Conservation (phyloP, 805 yeast genomes). For the Metschnikowia baotianmanensis region DNA sequence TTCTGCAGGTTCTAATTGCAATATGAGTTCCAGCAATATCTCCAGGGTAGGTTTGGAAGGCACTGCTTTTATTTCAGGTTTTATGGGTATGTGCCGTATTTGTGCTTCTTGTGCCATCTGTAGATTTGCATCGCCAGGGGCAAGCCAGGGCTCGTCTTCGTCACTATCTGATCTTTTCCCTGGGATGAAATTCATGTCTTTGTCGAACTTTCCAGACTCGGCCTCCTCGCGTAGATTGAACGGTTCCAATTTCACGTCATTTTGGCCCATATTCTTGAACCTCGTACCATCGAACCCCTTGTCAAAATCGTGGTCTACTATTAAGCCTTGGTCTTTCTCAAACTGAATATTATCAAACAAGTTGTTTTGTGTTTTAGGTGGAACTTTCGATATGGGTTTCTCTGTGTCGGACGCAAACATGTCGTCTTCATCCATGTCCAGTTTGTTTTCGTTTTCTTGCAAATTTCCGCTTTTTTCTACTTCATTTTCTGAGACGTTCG, state of each 20-base stretch:
- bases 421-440: conserved; percentile 34
- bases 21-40: conserved; percentile 34
- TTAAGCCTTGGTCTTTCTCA: conserved; percentile 26
- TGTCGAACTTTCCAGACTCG: conserved; percentile 59
- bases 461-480: conserved; percentile 3
- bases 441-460: conserved; percentile 1
- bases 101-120: conserved; percentile 39
- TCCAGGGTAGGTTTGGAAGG: conserved; percentile 9
- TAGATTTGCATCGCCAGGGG: conserved; percentile 12
- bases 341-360: conserved; percentile 20
- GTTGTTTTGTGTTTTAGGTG: conserved; percentile 1
- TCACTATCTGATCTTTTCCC: conserved; percentile 31
- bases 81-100: no score
- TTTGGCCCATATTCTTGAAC: conserved; percentile 11
- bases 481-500: conserved; percentile 8
- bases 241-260: conserved; percentile 45
- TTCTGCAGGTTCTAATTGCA: conserved; percentile 55
- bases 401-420: conserved; percentile 37
- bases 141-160: conserved; percentile 24
- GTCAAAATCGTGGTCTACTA: conserved; percentile 20
- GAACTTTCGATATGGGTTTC: conserved; percentile 4
- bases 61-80: conserved; percentile 12
- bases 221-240: conserved; percentile 58
- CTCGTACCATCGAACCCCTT: not conserved
- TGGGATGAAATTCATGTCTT: conserved; percentile 55